phyloP scores from a whole-genome alignment of 192 early-diverging fungal genomes.

The Chytriomyces sp. region DNA sequence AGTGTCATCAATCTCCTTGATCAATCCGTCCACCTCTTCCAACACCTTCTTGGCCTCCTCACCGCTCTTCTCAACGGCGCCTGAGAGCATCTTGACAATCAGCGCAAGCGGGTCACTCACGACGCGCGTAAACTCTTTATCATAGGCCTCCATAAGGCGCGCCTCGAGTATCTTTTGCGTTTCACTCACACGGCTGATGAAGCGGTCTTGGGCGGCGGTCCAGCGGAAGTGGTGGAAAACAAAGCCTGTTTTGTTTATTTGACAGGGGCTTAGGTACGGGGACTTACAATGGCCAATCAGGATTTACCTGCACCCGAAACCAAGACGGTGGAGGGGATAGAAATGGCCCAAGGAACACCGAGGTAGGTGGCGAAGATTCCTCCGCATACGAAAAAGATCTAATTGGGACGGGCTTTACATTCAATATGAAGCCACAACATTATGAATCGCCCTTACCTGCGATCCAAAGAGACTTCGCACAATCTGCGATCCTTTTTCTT shows the following conservation, averaged over 20 bases:
- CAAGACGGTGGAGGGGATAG: conserved; percentile 29
- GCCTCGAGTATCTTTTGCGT: conserved; percentile 40
- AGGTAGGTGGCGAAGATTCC: conserved; percentile 37
- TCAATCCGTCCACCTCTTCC: conserved; percentile 11
- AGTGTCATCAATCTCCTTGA: conserved; percentile 20
- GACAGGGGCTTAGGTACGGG: background rate
- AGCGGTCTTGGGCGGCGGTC: conserved; percentile 26
- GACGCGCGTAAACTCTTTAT: conserved; percentile 41
- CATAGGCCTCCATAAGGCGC: conserved; percentile 36
- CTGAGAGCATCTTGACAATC: conserved; percentile 35
- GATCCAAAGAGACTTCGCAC: conserved; percentile 35
- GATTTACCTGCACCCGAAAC: conserved; percentile 22
- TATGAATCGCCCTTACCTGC: conserved; percentile 24
- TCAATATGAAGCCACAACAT: background rate
- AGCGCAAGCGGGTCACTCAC: conserved; percentile 37
- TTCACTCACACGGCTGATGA: conserved; percentile 35
- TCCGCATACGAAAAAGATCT: conserved; percentile 24
- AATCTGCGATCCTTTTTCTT: conserved; percentile 31
- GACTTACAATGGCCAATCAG: background rate
- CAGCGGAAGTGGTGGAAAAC: conserved; percentile 39
- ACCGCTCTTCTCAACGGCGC: conserved; percentile 23
- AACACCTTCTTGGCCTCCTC: conserved; percentile 17
- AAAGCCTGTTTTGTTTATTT: conserved; percentile 21
- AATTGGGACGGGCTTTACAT: background rate
- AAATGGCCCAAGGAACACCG: conserved; percentile 39